These are phyloP conservation scores for Anthracocystis setariae DNA, from an alignment of 1,284 basidiomycete genomes.

Conservation along the genomic window DNA sequence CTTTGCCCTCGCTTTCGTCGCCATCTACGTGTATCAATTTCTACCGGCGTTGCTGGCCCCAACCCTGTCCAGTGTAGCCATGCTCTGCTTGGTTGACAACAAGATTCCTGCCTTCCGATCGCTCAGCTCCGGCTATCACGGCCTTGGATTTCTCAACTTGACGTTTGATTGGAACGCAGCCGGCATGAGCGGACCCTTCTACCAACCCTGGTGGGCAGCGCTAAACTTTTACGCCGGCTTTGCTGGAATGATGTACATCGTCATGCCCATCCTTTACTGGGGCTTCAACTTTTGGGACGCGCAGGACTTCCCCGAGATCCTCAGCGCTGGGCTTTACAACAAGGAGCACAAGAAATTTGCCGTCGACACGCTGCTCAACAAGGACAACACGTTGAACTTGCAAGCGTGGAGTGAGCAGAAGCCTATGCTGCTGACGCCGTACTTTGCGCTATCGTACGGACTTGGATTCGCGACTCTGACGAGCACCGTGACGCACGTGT, in stretches of 20 bases:
- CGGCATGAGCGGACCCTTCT: conserved; percentile 70
- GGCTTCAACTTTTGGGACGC: conserved; percentile 70
- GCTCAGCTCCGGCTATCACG: conserved; percentile 70
- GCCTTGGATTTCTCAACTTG: conserved; percentile 71
- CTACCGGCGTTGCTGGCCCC: conserved; percentile 71
- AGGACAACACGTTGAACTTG: conserved; percentile 69
- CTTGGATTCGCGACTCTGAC: conserved; percentile 71
- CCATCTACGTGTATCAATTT: conserved; percentile 70
- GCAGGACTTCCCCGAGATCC: conserved; percentile 65
- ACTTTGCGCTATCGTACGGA: conserved; percentile 69
- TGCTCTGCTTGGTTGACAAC: conserved; percentile 70
- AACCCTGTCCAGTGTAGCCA: conserved; percentile 70
- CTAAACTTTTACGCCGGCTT: conserved; percentile 66
- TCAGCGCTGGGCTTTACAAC: conserved; percentile 69
- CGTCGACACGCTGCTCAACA: conserved; percentile 53
- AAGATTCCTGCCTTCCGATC: conserved; percentile 68
- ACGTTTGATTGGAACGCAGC: conserved; percentile 71
- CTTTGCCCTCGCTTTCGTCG: conserved; percentile 69
- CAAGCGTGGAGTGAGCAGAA: conserved; percentile 67
- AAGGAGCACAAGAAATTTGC: conserved; percentile 54
- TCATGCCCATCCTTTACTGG: conserved; percentile 70
- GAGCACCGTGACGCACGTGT: conserved; percentile 70
- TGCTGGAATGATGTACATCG: conserved; percentile 70
- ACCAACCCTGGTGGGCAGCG: conserved; percentile 71
- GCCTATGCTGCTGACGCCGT: conserved; percentile 71